Percentiles rank a stretch among this genome's conserved stretches.
Evolutionary conservation across 768 basidiomycete species (phyloP).

Genomic region (Pleurotus citrinopileatus): DNA sequence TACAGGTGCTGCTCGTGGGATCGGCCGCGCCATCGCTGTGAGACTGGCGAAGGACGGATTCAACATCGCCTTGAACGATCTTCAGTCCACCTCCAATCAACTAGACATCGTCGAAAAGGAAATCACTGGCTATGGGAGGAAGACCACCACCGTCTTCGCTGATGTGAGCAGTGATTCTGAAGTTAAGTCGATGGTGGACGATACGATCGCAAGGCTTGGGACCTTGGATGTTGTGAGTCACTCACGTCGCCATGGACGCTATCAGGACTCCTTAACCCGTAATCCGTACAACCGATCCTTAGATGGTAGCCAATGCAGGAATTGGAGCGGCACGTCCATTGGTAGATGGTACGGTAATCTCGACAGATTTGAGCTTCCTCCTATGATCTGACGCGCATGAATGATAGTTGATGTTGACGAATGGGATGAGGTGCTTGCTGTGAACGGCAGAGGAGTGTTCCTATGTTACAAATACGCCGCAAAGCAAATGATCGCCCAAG

Average conservation of each 20-base stretch:
- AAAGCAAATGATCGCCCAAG: slow-evolving; percentile 36
- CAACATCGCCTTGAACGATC: slow-evolving; percentile 27
- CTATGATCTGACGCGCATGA: not conserved
- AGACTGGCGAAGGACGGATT: slow-evolving; percentile 29
- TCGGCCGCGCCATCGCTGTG: slow-evolving; percentile 27
- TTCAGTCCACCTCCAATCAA: slow-evolving; percentile 13
- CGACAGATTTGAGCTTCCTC: not conserved
- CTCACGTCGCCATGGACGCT: too few relatives aligned
- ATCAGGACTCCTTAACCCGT: too few relatives aligned
- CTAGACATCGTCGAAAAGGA: slow-evolving; percentile 21
- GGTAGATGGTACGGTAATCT: not conserved
- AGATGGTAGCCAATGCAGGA: not conserved
- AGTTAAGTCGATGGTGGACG: slow-evolving; percentile 24
- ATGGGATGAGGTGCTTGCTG: not conserved
- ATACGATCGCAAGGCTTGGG: slow-evolving; percentile 21
- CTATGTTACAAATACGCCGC: slow-evolving; percentile 36
- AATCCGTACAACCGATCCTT: not conserved
- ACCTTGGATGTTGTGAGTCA: slow-evolving; percentile 22
- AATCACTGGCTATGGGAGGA: slow-evolving; percentile 21
- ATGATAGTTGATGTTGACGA: not conserved
- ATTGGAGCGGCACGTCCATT: not conserved
- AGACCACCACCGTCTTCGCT: slow-evolving; percentile 15
- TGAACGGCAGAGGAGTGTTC: slow-evolving; percentile 30
- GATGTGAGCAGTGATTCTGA: slow-evolving; percentile 27
- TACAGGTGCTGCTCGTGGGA: slow-evolving; percentile 29